Conservation (phyloP, 2,329 filamentous ascomycete genomes). For the Alternaria solani region DNA sequence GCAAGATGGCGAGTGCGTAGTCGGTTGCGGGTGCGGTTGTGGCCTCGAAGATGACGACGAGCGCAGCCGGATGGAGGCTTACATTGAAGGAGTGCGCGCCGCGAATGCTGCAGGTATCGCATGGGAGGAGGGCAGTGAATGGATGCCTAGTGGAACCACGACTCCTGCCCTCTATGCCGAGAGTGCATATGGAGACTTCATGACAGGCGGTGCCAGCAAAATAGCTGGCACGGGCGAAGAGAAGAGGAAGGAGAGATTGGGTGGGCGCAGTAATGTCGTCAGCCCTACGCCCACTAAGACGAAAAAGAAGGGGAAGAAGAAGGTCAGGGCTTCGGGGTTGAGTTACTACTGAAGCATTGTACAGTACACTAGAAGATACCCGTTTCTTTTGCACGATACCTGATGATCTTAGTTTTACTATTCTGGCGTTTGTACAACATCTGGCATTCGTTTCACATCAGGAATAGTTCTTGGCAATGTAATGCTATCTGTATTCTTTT, state of each 20-base stretch:
- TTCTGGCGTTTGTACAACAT: not conserved
- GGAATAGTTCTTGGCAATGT: not conserved
- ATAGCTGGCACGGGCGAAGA: conserved; percentile 14
- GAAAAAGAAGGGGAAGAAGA: conserved; percentile 37
- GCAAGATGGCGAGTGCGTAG: conserved; percentile 43
- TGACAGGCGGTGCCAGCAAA: conserved; percentile 29
- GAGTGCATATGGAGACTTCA: conserved; percentile 27
- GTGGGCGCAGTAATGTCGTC: conserved; percentile 16
- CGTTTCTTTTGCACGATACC: not conserved
- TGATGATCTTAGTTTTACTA: not conserved
- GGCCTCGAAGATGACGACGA: conserved; percentile 39
- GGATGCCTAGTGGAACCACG: conserved; percentile 32
- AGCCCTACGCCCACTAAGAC: conserved; percentile 32
- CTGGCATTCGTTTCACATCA: not conserved
- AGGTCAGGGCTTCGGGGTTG: conserved; percentile 35
- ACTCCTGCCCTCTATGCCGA: conserved; percentile 28
- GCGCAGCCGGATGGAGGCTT: conserved; percentile 38
- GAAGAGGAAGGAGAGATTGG: conserved; percentile 23
- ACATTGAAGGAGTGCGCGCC: conserved; percentile 39
- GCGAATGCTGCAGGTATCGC: conserved; percentile 35
- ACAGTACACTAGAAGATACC: conserved; percentile 4
- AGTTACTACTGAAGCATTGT: conserved; percentile 37
- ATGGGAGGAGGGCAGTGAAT: conserved; percentile 39
- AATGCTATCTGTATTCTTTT: not conserved
- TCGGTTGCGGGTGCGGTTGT: conserved; percentile 42